Evolutionary conservation across 192 early-diverging fungal species (phyloP).

Genomic region (Backusella tuberculispora): DNA sequence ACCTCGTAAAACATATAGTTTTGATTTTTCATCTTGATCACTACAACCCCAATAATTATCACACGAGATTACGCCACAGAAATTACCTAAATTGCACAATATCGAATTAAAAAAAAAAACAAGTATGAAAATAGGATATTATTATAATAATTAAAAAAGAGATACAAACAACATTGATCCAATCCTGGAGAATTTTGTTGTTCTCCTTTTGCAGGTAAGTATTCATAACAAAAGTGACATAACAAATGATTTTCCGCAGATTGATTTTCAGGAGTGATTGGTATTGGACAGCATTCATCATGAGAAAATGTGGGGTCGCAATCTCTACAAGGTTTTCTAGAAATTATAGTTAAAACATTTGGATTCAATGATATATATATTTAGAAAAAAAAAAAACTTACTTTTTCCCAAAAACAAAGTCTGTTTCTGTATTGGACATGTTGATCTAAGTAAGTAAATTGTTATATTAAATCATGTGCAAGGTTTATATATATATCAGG

Average conservation of each 20-base stretch:
- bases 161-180: constrained; percentile 16
- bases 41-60: constrained; percentile 23
- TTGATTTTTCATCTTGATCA: background rate
- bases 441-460: background rate
- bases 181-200: background rate
- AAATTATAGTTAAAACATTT: background rate
- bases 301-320: background rate
- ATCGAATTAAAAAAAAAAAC: background rate
- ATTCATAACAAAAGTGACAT: constrained; percentile 15
- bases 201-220: background rate
- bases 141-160: background rate
- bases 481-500: background rate
- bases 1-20: constrained; percentile 16
- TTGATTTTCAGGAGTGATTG: constrained; percentile 2
- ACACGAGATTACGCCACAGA: constrained; percentile 17
- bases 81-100: background rate
- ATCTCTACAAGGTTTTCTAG: background rate
- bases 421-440: background rate
- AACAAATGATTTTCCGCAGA: background rate
- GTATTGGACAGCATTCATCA: background rate
- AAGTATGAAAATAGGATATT: background rate
- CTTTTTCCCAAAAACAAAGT: background rate
- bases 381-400: background rate
- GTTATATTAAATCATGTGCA: background rate
- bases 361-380: background rate